phyloP scores from a whole-genome alignment of 2,329 filamentous ascomycete genomes.

The Arthrobotrys pseudoclavata region DNA sequence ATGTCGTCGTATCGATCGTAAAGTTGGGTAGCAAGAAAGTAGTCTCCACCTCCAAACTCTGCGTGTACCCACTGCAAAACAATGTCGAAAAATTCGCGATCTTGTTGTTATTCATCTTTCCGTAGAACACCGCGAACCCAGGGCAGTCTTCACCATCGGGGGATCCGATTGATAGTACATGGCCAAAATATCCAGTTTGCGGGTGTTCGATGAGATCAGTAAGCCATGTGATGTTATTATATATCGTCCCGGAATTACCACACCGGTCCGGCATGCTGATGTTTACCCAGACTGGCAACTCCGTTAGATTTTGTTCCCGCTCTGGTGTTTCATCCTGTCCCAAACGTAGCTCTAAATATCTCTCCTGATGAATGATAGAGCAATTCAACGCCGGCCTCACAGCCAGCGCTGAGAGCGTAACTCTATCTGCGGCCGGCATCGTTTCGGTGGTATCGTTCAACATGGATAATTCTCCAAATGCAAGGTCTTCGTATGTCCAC shows the following conservation, averaged over 20 bases:
- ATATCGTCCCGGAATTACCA: conserved; percentile 37
- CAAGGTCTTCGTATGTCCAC: conserved; percentile 73
- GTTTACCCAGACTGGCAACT: conserved; percentile 27
- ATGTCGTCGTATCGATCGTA: conserved; percentile 13
- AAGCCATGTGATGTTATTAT: conserved; percentile 30
- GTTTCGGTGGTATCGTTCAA: conserved; percentile 76
- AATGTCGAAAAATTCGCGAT: conserved; percentile 48
- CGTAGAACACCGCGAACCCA: conserved; percentile 46
- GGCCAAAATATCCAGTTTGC: conserved; percentile 45
- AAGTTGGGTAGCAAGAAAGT: conserved; percentile 47
- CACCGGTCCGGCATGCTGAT: conserved; percentile 49
- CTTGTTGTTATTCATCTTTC: conserved; percentile 38
- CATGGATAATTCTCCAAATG: conserved; percentile 74
- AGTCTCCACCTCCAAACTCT: conserved; percentile 31
- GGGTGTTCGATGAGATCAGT: conserved; percentile 18
- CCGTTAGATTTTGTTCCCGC: conserved; percentile 8
- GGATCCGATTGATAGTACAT: not conserved
- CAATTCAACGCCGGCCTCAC: conserved; percentile 64
- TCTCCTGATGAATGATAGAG: conserved; percentile 77
- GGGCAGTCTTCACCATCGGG: conserved; percentile 23
- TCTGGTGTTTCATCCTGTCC: conserved; percentile 72
- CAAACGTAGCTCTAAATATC: conserved; percentile 76
- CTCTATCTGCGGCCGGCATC: conserved; percentile 76
- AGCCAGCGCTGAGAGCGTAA: conserved; percentile 75
- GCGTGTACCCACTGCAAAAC: conserved; percentile 40